These are phyloP conservation scores for Debaryomyces sp. DNA, from an alignment of 1,139 yeast genomes.

Conservation along the genomic window DNA sequence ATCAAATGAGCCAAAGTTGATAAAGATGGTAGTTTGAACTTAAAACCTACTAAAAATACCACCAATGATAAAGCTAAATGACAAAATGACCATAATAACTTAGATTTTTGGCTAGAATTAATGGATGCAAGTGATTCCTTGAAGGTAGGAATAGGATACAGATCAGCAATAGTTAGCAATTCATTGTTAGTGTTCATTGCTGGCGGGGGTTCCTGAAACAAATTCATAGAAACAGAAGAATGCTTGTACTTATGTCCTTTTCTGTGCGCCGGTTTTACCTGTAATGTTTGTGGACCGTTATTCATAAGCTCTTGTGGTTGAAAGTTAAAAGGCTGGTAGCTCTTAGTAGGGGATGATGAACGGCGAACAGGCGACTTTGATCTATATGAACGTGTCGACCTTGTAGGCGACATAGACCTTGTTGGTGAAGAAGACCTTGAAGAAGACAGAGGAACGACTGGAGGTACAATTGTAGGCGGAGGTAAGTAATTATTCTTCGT, in stretches of 20 bases:
- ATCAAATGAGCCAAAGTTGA: slow-evolving; percentile 85
- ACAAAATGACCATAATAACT: slow-evolving; percentile 64
- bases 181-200: slow-evolving; percentile 41
- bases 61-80: slow-evolving; percentile 60
- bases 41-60: slow-evolving; percentile 64
- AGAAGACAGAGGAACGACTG: slow-evolving; percentile 13
- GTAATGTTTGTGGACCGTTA: slow-evolving; percentile 28
- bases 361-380: slow-evolving; percentile 36
- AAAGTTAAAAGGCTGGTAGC: slow-evolving; percentile 46
- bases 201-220: slow-evolving; percentile 89
- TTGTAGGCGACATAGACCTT: slow-evolving; percentile 8
- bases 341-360: slow-evolving; percentile 33
- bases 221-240: slow-evolving; percentile 94
- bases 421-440: slow-evolving; percentile 19
- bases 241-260: slow-evolving; percentile 96
- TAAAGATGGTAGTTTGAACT: slow-evolving; percentile 59
- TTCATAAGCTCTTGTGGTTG: slow-evolving; percentile 44
- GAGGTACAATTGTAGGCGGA: slow-evolving; percentile 14
- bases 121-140: slow-evolving; percentile 63
- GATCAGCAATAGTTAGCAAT: slow-evolving; percentile 72
- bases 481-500: slow-evolving; percentile 11
- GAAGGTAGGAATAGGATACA: slow-evolving; percentile 77
- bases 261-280: slow-evolving; percentile 68
- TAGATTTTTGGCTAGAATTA: slow-evolving; percentile 53
- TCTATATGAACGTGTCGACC: slow-evolving; percentile 26